Evolutionary conservation across 73 alveolate species (phyloP), one percentile per base, ranked within the genome.

Genomic region (Paramecium octaurelia): DNA sequence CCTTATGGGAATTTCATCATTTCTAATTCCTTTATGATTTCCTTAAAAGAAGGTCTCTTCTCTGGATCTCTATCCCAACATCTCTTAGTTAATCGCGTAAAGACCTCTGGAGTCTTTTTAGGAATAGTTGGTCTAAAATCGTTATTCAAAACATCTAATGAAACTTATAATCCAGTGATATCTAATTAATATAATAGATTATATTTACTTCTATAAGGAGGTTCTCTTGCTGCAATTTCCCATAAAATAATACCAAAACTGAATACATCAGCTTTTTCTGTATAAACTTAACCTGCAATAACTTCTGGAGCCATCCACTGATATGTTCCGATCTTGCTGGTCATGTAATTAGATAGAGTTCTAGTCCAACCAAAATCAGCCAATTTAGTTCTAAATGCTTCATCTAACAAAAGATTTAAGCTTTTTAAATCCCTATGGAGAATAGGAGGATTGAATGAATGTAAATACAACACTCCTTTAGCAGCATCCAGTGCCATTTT

Each of bases 281-380:
- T 94, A 95, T 98, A 98, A 42, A 95, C 96, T 92, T 92, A 94
- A 16, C 99, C 99, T 70, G 94, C 96, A 23, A 98, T 98, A 11
- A 98, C 99, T 94, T 98, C 99, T 1, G 99, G 99, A 40, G 99
- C 99, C 99, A 98, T 98, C 99, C 99, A 98, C 94, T 98, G 98
- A 93, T 97, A 98, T 44, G 99, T 98, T 44, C 99, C 99, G 70
- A 98, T 97, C 93, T 97, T 97, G 34, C 97, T 95, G 2, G 99
- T 98, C 99, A 98, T 97, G 44, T 96, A 98, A 42, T 96, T 96
- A 34, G 98, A 98, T 70, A 95, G 92, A 9, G 96, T 93, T 92
- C 99, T 96, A 6, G 99, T 98, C 97, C 99, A 98, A 4, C 99
- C 99, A 95, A 98, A 98, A 95, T 98, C 99, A 24, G 99, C 99